These are phyloP conservation scores for Umbelopsis sp. DNA, from an alignment of 192 early-diverging fungal genomes.

Conservation along the genomic window DNA sequence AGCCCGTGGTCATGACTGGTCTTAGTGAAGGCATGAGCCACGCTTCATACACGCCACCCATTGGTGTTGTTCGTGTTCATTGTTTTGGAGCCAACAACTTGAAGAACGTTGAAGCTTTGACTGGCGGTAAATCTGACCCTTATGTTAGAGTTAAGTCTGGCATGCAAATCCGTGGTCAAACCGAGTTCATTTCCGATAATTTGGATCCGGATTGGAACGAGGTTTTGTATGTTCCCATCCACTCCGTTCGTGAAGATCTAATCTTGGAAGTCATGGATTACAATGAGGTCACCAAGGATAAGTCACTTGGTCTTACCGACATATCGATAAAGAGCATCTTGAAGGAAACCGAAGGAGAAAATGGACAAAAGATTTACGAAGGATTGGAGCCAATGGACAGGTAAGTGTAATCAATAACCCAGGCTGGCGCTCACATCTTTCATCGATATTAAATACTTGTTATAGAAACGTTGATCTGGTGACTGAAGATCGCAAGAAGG, in stretches of 20 bases:
- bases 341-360: conserved; percentile 46
- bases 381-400: conserved; percentile 30
- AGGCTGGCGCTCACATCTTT: conserved; percentile 5
- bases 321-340: conserved; percentile 66
- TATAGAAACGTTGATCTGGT: conserved; percentile 28
- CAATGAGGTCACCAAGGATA: conserved; percentile 86
- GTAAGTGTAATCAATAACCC: conserved; percentile 26
- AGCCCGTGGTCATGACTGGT: conserved; percentile 72
- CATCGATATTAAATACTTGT: neutral
- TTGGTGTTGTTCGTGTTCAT: conserved; percentile 80
- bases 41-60: conserved; percentile 56
- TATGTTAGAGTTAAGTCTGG: conserved; percentile 78
- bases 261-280: conserved; percentile 85
- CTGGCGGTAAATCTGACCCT: conserved; percentile 87
- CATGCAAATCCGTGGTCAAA: conserved; percentile 67
- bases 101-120: conserved; percentile 83
- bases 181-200: conserved; percentile 80
- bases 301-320: conserved; percentile 74
- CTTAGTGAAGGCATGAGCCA: conserved; percentile 57
- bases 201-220: conserved; percentile 94
- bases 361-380: conserved; percentile 38
- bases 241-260: conserved; percentile 73
- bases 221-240: conserved; percentile 82
- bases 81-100: conserved; percentile 74
- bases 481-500: conserved; percentile 31